Percentiles rank a stretch among this genome's conserved stretches.
phyloP scores from a whole-genome alignment of 2,329 filamentous ascomycete genomes.

The Colletotrichum liriopes region DNA sequence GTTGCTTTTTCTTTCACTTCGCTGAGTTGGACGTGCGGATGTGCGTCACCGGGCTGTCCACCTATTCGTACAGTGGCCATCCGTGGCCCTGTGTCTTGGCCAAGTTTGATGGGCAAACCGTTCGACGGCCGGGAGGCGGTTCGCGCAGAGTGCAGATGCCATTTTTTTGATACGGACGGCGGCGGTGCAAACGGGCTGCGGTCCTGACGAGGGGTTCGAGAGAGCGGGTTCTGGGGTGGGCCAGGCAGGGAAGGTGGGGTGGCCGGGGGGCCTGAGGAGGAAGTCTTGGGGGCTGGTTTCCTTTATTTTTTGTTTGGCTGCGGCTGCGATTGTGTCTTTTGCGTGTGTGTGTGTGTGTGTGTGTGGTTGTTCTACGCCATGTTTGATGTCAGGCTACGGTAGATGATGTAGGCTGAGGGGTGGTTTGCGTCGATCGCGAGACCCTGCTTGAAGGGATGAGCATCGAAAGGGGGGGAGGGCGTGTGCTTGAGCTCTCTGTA shows the following conservation, averaged over 20 bases:
- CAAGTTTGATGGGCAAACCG: not conserved
- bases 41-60: not conserved
- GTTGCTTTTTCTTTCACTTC: not conserved
- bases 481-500: not conserved
- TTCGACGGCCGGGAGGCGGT: not conserved
- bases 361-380: not conserved
- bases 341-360: no score
- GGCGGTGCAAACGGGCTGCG: not conserved
- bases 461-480: no score
- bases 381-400: not conserved
- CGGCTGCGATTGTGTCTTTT: no score
- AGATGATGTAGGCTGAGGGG: slow-evolving; percentile 6
- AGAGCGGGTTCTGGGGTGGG: slow-evolving; percentile 7
- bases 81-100: not conserved
- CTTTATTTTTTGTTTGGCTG: not conserved
- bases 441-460: not conserved
- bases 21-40: not conserved
- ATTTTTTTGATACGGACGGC: not conserved
- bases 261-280: slow-evolving; percentile 13
- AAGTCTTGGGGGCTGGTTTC: not conserved
- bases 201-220: not conserved
- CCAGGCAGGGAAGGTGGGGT: slow-evolving; percentile 24
- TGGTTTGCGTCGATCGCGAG: slow-evolving; percentile 7
- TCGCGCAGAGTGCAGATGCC: not conserved
- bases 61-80: not conserved